These are phyloP conservation scores for Rhizopus delemar DNA, from an alignment of 371 early-diverging fungal species.

Conservation along the genomic window DNA sequence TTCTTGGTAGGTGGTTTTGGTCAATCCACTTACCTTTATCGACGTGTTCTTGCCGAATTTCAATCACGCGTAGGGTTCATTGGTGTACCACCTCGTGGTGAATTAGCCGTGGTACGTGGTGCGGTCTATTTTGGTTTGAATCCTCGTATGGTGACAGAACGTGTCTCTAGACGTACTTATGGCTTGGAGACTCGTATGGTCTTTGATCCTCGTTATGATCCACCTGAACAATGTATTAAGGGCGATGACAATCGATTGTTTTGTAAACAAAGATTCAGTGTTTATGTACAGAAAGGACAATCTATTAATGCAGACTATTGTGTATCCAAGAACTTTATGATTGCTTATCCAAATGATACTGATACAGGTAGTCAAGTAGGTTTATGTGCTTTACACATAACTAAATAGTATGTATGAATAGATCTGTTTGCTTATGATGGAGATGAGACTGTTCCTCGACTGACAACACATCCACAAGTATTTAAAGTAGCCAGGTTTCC, in stretches of 20 bases:
- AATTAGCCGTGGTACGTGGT: conserved; percentile 53
- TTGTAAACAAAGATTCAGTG: conserved; percentile 62
- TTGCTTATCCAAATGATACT: conserved; percentile 57
- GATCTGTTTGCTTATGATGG: conserved; percentile 56
- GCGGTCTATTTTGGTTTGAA: conserved; percentile 62
- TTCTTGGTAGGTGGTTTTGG: conserved; percentile 67
- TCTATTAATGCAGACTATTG: conserved; percentile 60
- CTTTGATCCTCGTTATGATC: conserved; percentile 58
- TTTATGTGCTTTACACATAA: not conserved
- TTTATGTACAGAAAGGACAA: conserved; percentile 62
- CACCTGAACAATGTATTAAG: conserved; percentile 59
- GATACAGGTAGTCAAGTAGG: conserved; percentile 40
- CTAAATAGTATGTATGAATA: conserved; percentile 8
- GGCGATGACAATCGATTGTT: conserved; percentile 51
- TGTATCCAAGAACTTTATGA: conserved; percentile 66
- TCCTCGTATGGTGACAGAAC: conserved; percentile 57
- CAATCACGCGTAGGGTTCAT: conserved; percentile 52
- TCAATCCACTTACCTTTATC: conserved; percentile 57
- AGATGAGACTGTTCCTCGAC: conserved; percentile 42
- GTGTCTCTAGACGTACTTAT: conserved; percentile 63
- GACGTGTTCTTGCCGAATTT: conserved; percentile 49
- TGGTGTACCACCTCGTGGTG: conserved; percentile 58
- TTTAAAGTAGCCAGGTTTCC: conserved; percentile 54
- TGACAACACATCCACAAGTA: conserved; percentile 49
- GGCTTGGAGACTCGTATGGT: conserved; percentile 67